Evolutionary conservation across 202 grass and related monocot species (phyloP), one percentile per base, ranked within the genome.

Genomic region (Carex sylvatica): DNA sequence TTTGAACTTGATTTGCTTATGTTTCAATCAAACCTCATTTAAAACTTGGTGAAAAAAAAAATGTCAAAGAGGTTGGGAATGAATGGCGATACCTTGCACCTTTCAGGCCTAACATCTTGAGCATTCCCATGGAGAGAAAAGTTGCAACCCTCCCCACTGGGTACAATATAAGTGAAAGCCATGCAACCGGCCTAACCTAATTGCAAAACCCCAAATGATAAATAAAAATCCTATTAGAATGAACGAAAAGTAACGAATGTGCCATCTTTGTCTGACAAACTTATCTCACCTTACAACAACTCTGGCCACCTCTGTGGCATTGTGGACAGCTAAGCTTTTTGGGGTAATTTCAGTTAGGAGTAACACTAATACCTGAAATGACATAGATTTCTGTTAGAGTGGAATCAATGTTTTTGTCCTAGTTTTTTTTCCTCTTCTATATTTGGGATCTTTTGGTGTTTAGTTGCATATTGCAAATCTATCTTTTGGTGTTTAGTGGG

Each of bases 341-440:
- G 96, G 96, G 52, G 96, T 93, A 79, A 99, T 99, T 88, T 96
- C 96, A 70, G 96, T 99, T 69, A 99, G 86, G 54, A 99, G 93
- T 60, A 99, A 93, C 79, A 99, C 58, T 30, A 89, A 89, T 12
- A 99, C 95, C 95, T 98, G 84, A 74, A 85, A 90, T 85, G 13
- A 61, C 51, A 59, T 54, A 76, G 31, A 58, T 58, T 59, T 70
- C 16, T 12, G 30, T 77, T 33, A 77, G 53, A 77, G 49, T 75
- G 23, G 28, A 77, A 76, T 76, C 13, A 35, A 16, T 19, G 18
- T 56, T 35, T 35, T 77, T 51, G 46, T 23, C 11, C 9, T 31
- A 55, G 8, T 77, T 6, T 58, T 6, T 56, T 6, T 77, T 77
- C 58, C 35, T 53, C 16, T 77, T 59, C 5, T 11, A 18, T 20